Evolutionary conservation across 2,329 filamentous ascomycete species (phyloP).

Genomic region (Pezicula carpinea): DNA sequence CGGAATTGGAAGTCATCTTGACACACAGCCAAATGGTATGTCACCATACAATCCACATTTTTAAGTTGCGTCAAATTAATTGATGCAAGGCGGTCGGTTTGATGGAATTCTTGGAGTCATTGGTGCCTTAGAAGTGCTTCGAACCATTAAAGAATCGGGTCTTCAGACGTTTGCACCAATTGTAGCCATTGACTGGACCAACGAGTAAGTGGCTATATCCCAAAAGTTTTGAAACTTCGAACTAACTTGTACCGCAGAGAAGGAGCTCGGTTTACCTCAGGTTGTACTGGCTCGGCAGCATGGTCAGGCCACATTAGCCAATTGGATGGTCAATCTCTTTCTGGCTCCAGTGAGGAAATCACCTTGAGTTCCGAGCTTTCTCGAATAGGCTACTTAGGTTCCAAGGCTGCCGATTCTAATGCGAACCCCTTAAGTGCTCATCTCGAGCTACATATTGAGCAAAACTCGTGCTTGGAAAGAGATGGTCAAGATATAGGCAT

Average conservation of each 20-base stretch:
- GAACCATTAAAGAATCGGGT: conserved; percentile 58
- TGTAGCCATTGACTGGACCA: conserved; percentile 26
- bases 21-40: conserved; percentile 43
- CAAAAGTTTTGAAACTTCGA: too few species aligned
- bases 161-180: conserved; percentile 64
- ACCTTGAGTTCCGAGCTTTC: too few species aligned
- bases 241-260: too few species aligned
- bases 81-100: conserved; percentile 64
- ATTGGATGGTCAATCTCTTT: too few species aligned
- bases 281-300: conserved; percentile 67
- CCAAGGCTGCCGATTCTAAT: conserved; percentile 46
- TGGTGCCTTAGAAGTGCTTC: conserved; percentile 66
- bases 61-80: too few species aligned
- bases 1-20: background rate
- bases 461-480: conserved; percentile 67
- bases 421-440: conserved; percentile 63
- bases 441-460: conserved; percentile 76
- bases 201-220: too few species aligned
- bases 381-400: conserved; percentile 64
- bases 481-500: conserved; percentile 58
- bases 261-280: conserved; percentile 70
- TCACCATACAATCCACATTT: too few species aligned
- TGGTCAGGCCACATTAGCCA: too few species aligned
- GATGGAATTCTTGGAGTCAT: conserved; percentile 71
- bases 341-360: too few species aligned